These are phyloP conservation scores for Epichloe baconii DNA, from an alignment of 2,329 filamentous ascomycete species.

Conservation along the genomic window DNA sequence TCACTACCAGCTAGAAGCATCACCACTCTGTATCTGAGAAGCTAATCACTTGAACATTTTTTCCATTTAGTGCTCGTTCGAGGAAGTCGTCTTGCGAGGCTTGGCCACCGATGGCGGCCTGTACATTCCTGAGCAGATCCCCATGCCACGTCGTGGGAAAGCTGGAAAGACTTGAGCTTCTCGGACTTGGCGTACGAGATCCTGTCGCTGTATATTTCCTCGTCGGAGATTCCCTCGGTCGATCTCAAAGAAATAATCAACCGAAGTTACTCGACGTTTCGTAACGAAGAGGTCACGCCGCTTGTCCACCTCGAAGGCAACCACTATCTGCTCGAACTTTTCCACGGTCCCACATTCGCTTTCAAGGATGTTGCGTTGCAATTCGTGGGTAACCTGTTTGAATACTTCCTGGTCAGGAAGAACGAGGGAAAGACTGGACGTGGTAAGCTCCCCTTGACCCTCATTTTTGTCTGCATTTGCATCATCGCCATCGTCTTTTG, in stretches of 20 bases:
- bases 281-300: slow-evolving; percentile 64
- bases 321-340: slow-evolving; percentile 80
- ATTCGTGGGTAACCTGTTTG: slow-evolving; percentile 90
- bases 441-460: slow-evolving; percentile 20
- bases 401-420: slow-evolving; percentile 68
- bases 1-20: neutral
- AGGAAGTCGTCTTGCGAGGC: slow-evolving; percentile 81
- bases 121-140: slow-evolving; percentile 77
- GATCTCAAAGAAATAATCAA: slow-evolving; percentile 77
- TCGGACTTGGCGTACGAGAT: slow-evolving; percentile 73
- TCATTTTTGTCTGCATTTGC: neutral
- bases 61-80: slow-evolving; percentile 60
- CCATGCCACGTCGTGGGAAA: slow-evolving; percentile 15
- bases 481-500: no score
- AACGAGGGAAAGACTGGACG: slow-evolving; percentile 55
- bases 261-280: slow-evolving; percentile 82
- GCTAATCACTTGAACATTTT: neutral
- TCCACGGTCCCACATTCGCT: slow-evolving; percentile 89
- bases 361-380: slow-evolving; percentile 97
- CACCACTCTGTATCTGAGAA: neutral
- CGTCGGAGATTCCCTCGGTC: slow-evolving; percentile 63
- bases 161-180: slow-evolving; percentile 70
- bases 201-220: slow-evolving; percentile 76
- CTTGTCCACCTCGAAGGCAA: slow-evolving; percentile 62
- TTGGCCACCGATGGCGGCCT: slow-evolving; percentile 77